Evolutionary conservation across 2,329 filamentous ascomycete species (phyloP), one percentile per base, ranked within the genome.

Genomic region (Aspergillus sp.): DNA sequence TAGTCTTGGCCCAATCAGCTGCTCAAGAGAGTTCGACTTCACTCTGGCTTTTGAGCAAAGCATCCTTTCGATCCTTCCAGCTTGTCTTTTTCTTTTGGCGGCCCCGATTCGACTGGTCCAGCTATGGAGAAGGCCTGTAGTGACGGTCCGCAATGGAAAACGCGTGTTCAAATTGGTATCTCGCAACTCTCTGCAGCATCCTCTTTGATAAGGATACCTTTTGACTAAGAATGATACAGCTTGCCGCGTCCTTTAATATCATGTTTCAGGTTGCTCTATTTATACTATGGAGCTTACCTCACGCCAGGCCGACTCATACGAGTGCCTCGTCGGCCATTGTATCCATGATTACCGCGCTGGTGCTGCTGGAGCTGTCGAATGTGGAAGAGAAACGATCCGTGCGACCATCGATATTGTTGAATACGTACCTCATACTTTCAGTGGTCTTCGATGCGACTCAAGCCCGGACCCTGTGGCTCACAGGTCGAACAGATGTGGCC

Each of bases 381-480:
- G 33, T 36, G 30, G 60, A 59, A 41, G 57, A 63, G 41, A 43
- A 44, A 29, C 53, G 57, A 10, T 59, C 57, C 3, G 47, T 58
- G 4, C 51, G 54, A 12, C 60, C 60, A 5, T 61, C 58, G 7
- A 49, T 52, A 26, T 44, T 59, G 12, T 49, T 69, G 57, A 30
- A 53, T 42, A 42, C 67, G 7, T 75, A 73, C 52, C 63, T 75
- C 2, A 51, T 70, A 4, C 45, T 72, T 40, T 67, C 70, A 1
- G 48, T 67, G 7, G 29, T 71, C 2, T 65, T 75, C 41, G 71
- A 74, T 55, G 59, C 60, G 7, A 63, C 62, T n/a, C 65, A 67
- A 33, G 61, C 65, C 3, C 64, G 73, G 28, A 73, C 65, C 3
- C 49, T 65, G 32, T 66, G 56, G 55, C 48, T 69, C 5, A 8